Percentiles rank a stretch among this genome's conserved stretches.
Evolutionary conservation across 176 grass and related monocot species (phyloP).

Genomic region (Stipa capillata): DNA sequence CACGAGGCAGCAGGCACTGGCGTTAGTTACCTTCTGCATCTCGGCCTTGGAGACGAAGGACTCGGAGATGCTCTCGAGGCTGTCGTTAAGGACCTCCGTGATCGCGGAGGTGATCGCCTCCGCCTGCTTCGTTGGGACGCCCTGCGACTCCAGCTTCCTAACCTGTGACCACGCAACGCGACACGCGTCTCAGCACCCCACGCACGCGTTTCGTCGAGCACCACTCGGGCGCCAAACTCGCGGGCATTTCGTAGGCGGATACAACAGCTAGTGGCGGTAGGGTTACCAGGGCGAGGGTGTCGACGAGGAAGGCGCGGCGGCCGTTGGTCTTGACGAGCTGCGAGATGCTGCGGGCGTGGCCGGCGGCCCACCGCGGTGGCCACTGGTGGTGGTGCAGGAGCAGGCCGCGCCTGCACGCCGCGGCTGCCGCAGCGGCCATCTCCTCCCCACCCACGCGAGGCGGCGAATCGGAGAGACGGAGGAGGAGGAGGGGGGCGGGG

Average conservation of each 20-base stretch:
- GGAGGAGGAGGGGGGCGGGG: not conserved
- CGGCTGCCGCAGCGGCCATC: slow-evolving; percentile 38
- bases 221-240: not conserved
- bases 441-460: slow-evolving; percentile 15
- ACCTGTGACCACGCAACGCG: slow-evolving; percentile 30
- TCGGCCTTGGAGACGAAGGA: slow-evolving; percentile 84
- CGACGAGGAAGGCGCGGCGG: slow-evolving; percentile 72
- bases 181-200: not conserved
- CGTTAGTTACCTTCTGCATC: slow-evolving; percentile 64
- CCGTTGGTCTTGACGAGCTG: slow-evolving; percentile 94
- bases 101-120: slow-evolving; percentile 92
- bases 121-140: slow-evolving; percentile 85
- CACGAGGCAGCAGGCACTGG: not conserved
- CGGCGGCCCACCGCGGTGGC: not conserved
- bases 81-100: slow-evolving; percentile 95
- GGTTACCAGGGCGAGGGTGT: slow-evolving; percentile 78
- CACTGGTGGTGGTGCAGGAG: slow-evolving; percentile 20
- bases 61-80: slow-evolving; percentile 84
- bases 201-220: slow-evolving; percentile 23
- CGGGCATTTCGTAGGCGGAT: not conserved
- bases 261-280: not conserved
- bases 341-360: slow-evolving; percentile 38
- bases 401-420: slow-evolving; percentile 30
- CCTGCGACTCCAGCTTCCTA: slow-evolving; percentile 83
- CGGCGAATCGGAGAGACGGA: slow-evolving; percentile 1